Base-by-base conservation (phyloP, 2,329 filamentous ascomycete species). In the Trichoderma citrinoviride region DNA sequence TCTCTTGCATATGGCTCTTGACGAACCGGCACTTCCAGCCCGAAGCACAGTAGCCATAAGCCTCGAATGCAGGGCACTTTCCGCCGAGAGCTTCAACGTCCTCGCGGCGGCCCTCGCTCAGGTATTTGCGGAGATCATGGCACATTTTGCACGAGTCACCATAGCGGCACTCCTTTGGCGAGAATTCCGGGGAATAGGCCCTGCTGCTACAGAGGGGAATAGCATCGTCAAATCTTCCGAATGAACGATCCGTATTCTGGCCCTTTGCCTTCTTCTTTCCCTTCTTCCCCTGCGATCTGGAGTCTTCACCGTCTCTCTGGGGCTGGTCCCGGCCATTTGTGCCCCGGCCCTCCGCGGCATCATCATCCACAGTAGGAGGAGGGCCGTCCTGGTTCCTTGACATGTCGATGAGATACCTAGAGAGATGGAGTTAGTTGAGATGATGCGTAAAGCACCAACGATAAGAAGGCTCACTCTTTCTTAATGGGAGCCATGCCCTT, bases 1-100 rank as follows among this genome's bases (percentile, higher is more conserved):
- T 78, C 77, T 98, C 94, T 67, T 88, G 83, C 71, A 92, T 95
- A 77, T 99, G 95, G 68, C 92, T 96, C 68, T 85, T 85, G 40
- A 92, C 90, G 73, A 97, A 96, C 23, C 94, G 90, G 75, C 95
- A 99, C 75, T 94, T 96, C 93, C 94, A 99, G 6, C 95, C 95
- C 15, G 90, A 86, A 55, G 86, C 84, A 72, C 95, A 99, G 67
- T 83, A 86, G 14, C 93, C 93, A 68, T 89, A 86, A 17, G 82
- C 81, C 69, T 91, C 88, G 76, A 87, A 97, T 8, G 96, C 85
- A 0, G 93, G 94, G 73, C 95, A 99, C 67, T 89, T 82, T 7
- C 91, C 90, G 47, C 82, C 83, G 71, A 96, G 90, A 0, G 90
- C 92, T 5, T 84, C 83, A 44, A 97, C 82, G 73, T 98, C 92